A percentile compares a stretch with the other conserved stretches of the same genome.
Evolutionary conservation across 2,329 filamentous ascomycete species (phyloP).

Genomic region (Trichoderma brevicompactum): DNA sequence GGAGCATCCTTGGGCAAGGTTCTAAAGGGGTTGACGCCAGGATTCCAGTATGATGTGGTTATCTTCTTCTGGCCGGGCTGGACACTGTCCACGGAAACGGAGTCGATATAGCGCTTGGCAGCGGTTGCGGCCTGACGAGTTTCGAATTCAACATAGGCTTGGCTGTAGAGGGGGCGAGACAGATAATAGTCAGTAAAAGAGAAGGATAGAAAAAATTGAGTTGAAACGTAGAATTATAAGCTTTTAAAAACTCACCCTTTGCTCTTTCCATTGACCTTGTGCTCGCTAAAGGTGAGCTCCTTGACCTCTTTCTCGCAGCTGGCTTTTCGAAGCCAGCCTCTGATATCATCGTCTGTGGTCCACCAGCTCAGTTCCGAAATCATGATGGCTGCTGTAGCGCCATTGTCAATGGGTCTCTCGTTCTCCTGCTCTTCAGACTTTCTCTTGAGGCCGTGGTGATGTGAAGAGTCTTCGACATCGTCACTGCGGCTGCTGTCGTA

Average conservation of each 20-base stretch:
- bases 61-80: conserved; percentile 69
- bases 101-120: conserved; percentile 79
- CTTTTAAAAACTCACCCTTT: conserved; percentile 71
- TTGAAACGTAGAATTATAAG: neutral
- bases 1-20: conserved; percentile 89
- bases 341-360: conserved; percentile 93
- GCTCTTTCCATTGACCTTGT: conserved; percentile 98
- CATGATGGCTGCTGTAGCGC: conserved; percentile 72
- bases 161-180: conserved; percentile 46
- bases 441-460: conserved; percentile 60
- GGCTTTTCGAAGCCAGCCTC: conserved; percentile 81
- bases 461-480: conserved; percentile 34
- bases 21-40: conserved; percentile 83
- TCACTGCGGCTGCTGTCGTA: conserved; percentile 35
- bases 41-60: conserved; percentile 73
- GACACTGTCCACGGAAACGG: conserved; percentile 56
- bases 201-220: neutral
- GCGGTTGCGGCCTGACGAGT: conserved; percentile 85
- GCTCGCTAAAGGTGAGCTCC: conserved; percentile 95
- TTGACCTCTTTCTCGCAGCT: conserved; percentile 82
- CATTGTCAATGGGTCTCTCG: conserved; percentile 61
- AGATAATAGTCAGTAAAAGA: conserved; percentile 29
- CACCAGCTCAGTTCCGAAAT: conserved; percentile 95
- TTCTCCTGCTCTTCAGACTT: conserved; percentile 59
- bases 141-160: conserved; percentile 84